phyloP scores from a whole-genome alignment of 2,329 filamentous ascomycete genomes.

The Fusarium sp. region DNA sequence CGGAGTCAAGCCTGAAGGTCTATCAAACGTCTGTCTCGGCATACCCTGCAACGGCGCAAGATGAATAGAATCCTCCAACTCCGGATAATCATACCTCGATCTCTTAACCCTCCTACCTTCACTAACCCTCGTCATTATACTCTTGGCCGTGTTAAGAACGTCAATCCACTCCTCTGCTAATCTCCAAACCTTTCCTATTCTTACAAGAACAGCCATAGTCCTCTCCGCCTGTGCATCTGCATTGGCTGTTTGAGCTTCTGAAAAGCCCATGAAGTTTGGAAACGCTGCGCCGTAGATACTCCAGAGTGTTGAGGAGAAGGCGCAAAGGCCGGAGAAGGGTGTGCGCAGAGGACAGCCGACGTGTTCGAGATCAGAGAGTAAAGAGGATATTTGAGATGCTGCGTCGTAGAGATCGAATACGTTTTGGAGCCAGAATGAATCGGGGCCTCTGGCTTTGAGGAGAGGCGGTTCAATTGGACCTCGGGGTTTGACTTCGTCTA shows the following conservation, averaged over 20 bases:
- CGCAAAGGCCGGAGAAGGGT: slow-evolving; percentile 40
- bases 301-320: slow-evolving; percentile 36
- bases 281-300: slow-evolving; percentile 41
- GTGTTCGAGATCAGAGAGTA: slow-evolving; percentile 40
- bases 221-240: slow-evolving; percentile 33
- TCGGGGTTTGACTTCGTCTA: slow-evolving; percentile 39
- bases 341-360: slow-evolving; percentile 38
- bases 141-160: slow-evolving; percentile 40
- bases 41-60: slow-evolving; percentile 43
- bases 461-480: slow-evolving; percentile 44
- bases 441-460: slow-evolving; percentile 34
- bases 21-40: slow-evolving; percentile 36
- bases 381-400: slow-evolving; percentile 39
- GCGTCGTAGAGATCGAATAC: slow-evolving; percentile 35
- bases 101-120: slow-evolving; percentile 24
- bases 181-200: slow-evolving; percentile 37
- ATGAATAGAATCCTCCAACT: slow-evolving; percentile 44
- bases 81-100: slow-evolving; percentile 44
- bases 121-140: slow-evolving; percentile 24
- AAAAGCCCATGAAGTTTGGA: slow-evolving; percentile 38
- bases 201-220: slow-evolving; percentile 23
- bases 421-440: slow-evolving; percentile 40
- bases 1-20: background rate
- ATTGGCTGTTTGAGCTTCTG: background rate
- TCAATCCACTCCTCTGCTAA: slow-evolving; percentile 46